These are phyloP conservation scores for Wickerhamiella bombiphila DNA, from an alignment of 805 yeast genomes.

Conservation along the genomic window DNA sequence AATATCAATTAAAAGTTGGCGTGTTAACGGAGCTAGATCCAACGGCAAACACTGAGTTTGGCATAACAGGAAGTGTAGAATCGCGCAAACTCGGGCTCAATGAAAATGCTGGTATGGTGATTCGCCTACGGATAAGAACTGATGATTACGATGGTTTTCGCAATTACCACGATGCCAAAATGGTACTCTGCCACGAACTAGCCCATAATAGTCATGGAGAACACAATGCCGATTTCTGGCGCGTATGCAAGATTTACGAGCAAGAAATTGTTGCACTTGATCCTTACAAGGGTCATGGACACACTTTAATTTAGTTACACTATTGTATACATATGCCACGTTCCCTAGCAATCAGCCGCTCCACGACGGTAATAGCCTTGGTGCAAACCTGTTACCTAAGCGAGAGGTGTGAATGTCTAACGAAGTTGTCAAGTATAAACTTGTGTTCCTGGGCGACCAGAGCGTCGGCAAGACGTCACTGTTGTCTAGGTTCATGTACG, in stretches of 20 bases:
- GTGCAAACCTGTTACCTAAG: too few relatives aligned
- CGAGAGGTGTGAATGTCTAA: constrained; percentile 9
- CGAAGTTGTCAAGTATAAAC: constrained; percentile 29
- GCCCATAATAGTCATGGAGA: constrained; percentile 26
- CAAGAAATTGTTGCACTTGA: constrained; percentile 19
- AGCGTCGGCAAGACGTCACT: constrained; percentile 94
- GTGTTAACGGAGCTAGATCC: constrained; percentile 28
- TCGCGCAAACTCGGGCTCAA: constrained; percentile 24
- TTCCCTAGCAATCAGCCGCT: too few relatives aligned
- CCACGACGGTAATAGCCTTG: too few relatives aligned
- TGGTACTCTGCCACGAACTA: constrained; percentile 27
- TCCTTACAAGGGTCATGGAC: constrained; percentile 10
- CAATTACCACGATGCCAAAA: constrained; percentile 22
- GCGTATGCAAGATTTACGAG: constrained; percentile 23
- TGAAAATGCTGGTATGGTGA: constrained; percentile 23
- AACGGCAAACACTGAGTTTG: constrained; percentile 21
- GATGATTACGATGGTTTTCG: constrained; percentile 27
- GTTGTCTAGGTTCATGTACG: constrained; percentile 96
- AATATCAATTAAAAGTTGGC: constrained; percentile 25
- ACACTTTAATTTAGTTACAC: background rate
- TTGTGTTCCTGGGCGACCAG: constrained; percentile 94
- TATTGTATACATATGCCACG: too few relatives aligned
- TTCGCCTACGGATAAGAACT: constrained; percentile 26
- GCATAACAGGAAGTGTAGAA: constrained; percentile 6
- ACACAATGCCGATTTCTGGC: constrained; percentile 26